phyloP scores from a whole-genome alignment of 1,139 yeast genomes.

The Sugiyamaella sp. region DNA sequence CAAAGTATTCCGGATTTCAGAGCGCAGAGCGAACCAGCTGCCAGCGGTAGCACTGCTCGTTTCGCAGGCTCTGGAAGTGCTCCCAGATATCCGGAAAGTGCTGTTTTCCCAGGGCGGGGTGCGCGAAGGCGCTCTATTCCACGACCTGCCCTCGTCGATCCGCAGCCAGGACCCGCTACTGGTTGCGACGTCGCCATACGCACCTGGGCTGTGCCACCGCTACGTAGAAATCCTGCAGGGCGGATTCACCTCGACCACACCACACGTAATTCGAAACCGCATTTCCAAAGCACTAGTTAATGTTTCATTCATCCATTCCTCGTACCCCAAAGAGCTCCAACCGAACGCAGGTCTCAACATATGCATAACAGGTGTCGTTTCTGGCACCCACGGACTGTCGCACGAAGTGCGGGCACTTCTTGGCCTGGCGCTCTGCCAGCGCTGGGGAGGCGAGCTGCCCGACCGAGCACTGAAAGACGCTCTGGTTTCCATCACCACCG shows the following conservation, averaged over 20 bases:
- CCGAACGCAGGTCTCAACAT: constrained; percentile 69
- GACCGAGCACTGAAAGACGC: constrained; percentile 47
- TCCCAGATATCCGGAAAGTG: constrained; percentile 61
- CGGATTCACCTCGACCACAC: constrained; percentile 53
- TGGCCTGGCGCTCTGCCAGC: constrained; percentile 67
- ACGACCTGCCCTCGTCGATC: constrained; percentile 56
- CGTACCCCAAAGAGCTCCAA: constrained; percentile 70
- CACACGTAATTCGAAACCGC: constrained; percentile 56
- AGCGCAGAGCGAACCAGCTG: constrained; percentile 59
- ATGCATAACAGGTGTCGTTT: constrained; percentile 67
- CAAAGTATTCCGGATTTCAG: constrained; percentile 60
- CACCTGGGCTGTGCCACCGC: constrained; percentile 58
- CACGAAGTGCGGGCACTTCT: constrained; percentile 66
- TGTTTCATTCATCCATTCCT: constrained; percentile 68
- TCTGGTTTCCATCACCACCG: constrained; percentile 43
- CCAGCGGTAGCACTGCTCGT: constrained; percentile 67
- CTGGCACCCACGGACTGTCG: constrained; percentile 70
- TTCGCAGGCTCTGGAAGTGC: constrained; percentile 58
- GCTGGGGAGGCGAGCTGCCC: constrained; percentile 79
- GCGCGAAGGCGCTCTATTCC: constrained; percentile 68
- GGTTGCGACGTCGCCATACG: constrained; percentile 65
- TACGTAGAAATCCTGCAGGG: constrained; percentile 53
- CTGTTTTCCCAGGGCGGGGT: constrained; percentile 73
- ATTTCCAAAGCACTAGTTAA: constrained; percentile 69
- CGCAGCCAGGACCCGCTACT: constrained; percentile 64